Evolutionary conservation across 371 early-diverging fungal species (phyloP).

Genomic region (Phascolomyces articulosus): DNA sequence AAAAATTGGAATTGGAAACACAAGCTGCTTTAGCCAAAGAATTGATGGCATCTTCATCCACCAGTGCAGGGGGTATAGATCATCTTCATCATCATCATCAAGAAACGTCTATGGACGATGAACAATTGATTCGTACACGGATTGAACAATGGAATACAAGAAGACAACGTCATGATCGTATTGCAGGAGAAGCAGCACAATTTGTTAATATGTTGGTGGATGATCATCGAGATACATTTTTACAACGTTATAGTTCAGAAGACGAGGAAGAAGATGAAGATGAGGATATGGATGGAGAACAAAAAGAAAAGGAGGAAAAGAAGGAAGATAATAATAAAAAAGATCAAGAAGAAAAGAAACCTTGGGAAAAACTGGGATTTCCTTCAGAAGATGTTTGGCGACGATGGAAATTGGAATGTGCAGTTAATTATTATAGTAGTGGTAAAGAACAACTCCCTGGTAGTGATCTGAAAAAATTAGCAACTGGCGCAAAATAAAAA

Average conservation of each 20-base stretch:
- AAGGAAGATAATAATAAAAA: conserved; percentile 19
- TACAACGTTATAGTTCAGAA: conserved; percentile 33
- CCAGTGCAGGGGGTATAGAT: neutral
- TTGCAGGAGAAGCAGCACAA: conserved; percentile 35
- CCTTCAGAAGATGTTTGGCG: conserved; percentile 45
- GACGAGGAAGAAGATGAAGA: conserved; percentile 25
- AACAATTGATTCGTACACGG: conserved; percentile 31
- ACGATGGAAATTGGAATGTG: conserved; percentile 50
- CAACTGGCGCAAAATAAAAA: conserved; percentile 3
- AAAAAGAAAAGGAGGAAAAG: conserved; percentile 33
- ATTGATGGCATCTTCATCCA: conserved; percentile 10
- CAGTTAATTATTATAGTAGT: conserved; percentile 51
- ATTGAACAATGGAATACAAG: conserved; percentile 38
- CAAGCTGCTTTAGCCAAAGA: conserved; percentile 52
- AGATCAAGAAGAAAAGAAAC: conserved; percentile 20
- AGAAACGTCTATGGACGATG: conserved; percentile 29
- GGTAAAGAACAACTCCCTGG: conserved; percentile 47
- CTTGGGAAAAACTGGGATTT: conserved; percentile 50
- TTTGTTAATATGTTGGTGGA: conserved; percentile 34
- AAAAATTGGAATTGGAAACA: conserved; percentile 56
- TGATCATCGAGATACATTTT: conserved; percentile 38
- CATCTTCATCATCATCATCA: neutral
- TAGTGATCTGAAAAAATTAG: conserved; percentile 47
- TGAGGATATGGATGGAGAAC: neutral
- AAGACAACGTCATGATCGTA: conserved; percentile 42